phyloP scores from a whole-genome alignment of 805 yeast species.

The Candida insectorum region DNA sequence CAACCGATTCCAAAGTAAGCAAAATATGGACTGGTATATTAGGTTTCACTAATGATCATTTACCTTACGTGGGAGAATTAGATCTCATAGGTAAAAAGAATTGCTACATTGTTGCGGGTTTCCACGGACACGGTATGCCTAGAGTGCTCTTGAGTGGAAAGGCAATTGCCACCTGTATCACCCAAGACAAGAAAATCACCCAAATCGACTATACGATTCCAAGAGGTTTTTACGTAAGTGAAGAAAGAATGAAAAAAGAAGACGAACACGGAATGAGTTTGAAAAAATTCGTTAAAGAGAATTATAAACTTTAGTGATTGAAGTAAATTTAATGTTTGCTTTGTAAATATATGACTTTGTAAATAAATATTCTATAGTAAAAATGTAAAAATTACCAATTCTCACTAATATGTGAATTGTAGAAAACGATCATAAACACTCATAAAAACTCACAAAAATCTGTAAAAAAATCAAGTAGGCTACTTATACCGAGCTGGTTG shows the following conservation, averaged over 20 bases:
- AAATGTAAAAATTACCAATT: no score
- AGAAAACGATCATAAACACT: no score
- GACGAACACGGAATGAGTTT: slow-evolving; percentile 1
- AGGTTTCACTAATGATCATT: slow-evolving; percentile 39
- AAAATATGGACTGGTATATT: slow-evolving; percentile 46
- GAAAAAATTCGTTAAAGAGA: slow-evolving; percentile 3
- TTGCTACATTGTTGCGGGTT: slow-evolving; percentile 44
- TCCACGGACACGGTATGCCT: slow-evolving; percentile 53
- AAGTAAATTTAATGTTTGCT: no score
- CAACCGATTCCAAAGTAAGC: slow-evolving; percentile 17
- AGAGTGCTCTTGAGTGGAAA: slow-evolving; percentile 39
- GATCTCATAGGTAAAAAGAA: slow-evolving; percentile 16
- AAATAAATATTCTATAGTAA: no score
- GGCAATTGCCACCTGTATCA: slow-evolving; percentile 29
- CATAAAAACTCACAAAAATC: no score
- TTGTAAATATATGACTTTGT: no score
- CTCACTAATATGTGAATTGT: no score
- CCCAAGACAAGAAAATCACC: slow-evolving; percentile 4
- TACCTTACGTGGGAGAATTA: slow-evolving; percentile 44
- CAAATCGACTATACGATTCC: slow-evolving; percentile 7
- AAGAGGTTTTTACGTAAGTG: slow-evolving; percentile 6
- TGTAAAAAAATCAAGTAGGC: no score
- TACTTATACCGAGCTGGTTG: no score
- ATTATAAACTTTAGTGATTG: neutral
- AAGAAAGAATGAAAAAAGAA: slow-evolving; percentile 6